Percentiles rank a stretch among this genome's conserved stretches.
phyloP scores from a whole-genome alignment of 1,284 basidiomycete genomes.

The Cutaneotrichosporon dermatis region DNA sequence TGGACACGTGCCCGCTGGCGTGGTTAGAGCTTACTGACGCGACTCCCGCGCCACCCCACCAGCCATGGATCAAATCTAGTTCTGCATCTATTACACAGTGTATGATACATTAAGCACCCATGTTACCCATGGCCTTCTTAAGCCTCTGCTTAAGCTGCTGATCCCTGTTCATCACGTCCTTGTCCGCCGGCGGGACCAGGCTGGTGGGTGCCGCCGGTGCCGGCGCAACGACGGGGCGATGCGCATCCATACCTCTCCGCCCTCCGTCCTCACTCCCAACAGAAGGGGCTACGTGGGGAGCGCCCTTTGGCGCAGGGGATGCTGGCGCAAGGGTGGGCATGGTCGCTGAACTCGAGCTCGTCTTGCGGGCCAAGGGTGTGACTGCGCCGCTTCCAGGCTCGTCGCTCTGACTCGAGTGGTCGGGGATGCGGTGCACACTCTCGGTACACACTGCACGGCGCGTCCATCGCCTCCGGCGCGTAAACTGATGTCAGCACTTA shows the following conservation, averaged over 20 bases:
- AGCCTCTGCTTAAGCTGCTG: constrained; percentile 43
- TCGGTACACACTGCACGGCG: constrained; percentile 73
- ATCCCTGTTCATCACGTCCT: constrained; percentile 23
- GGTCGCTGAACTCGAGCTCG: neutral
- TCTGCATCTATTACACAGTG: constrained; percentile 2
- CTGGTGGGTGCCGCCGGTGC: neutral
- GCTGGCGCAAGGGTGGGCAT: neutral
- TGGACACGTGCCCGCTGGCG: too few species aligned
- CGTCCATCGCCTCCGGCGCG: constrained; percentile 75
- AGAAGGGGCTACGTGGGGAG: neutral
- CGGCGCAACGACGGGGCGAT: constrained; percentile 10
- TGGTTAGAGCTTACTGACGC: too few species aligned
- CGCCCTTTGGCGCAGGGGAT: constrained; percentile 1
- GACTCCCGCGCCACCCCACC: too few species aligned
- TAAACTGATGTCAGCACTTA: constrained; percentile 57
- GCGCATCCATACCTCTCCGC: neutral
- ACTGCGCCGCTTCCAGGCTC: constrained; percentile 5
- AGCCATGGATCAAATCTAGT: neutral
- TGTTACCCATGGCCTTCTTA: constrained; percentile 48
- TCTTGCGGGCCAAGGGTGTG: constrained; percentile 1
- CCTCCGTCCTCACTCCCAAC: neutral
- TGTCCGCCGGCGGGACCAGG: neutral
- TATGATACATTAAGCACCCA: constrained; percentile 30
- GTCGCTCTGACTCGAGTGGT: constrained; percentile 5
- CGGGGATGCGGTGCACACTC: constrained; percentile 55